Percentiles rank a stretch among this genome's conserved stretches.
These are phyloP conservation scores for Thelephora terrestris DNA, from an alignment of 1,284 basidiomycete species.

Conservation along the genomic window DNA sequence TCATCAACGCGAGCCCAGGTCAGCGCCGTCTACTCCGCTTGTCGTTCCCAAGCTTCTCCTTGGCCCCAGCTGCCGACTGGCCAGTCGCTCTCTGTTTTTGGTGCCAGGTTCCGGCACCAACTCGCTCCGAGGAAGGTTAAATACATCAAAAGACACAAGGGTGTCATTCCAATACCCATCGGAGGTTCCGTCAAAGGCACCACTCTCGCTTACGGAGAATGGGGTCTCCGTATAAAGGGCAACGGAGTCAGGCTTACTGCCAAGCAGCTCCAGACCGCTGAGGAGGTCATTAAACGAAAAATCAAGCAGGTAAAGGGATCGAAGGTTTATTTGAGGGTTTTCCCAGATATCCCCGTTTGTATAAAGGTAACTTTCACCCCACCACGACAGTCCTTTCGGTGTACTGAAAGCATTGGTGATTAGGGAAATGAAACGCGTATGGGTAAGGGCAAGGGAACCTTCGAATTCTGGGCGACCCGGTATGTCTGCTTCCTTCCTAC, in stretches of 20 bases:
- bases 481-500: conserved; percentile 25
- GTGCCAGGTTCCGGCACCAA: conserved; percentile 34
- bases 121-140: conserved; percentile 79
- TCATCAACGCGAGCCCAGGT: conserved; percentile 15
- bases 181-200: conserved; percentile 94
- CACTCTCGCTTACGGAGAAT: conserved; percentile 85
- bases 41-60: conserved; percentile 11
- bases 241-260: conserved; percentile 80
- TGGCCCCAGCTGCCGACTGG: conserved; percentile 6
- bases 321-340: conserved; percentile 84
- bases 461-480: conserved; percentile 97
- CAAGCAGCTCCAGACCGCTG: conserved; percentile 82
- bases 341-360: conserved; percentile 96
- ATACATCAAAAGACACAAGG: conserved; percentile 83
- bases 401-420: neutral
- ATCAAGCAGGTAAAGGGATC: conserved; percentile 87
- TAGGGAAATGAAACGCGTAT: conserved; percentile 98
- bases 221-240: conserved; percentile 84
- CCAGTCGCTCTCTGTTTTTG: conserved; percentile 11
- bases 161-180: conserved; percentile 68
- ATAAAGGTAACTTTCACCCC: conserved; percentile 60
- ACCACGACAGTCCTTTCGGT: neutral
- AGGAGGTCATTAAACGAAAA: conserved; percentile 86
- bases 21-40: conserved; percentile 21
- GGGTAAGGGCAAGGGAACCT: conserved; percentile 98